A percentile compares a stretch with the other conserved stretches of the same genome.
Conservation (phyloP, 768 basidiomycete genomes). For the Suillus lakei region DNA sequence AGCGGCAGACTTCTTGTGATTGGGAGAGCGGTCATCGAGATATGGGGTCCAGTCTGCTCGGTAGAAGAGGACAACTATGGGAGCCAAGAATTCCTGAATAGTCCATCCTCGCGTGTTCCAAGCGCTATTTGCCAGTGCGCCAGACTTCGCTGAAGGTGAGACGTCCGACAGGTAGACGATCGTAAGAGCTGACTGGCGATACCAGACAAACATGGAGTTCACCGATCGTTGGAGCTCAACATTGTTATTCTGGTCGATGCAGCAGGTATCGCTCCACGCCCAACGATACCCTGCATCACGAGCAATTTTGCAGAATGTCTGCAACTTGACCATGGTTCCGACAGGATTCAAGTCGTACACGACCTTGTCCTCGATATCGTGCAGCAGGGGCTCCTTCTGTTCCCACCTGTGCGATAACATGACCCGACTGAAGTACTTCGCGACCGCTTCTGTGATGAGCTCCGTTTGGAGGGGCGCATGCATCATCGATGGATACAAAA, state of each 20-base stretch:
- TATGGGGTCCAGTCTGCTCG: slow-evolving; percentile 2
- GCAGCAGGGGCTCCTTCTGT: neutral
- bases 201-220: neutral
- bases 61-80: slow-evolving; percentile 8
- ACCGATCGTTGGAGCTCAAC: neutral
- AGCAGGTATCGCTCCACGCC: slow-evolving; percentile 4
- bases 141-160: neutral
- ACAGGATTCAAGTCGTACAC: neutral
- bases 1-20: neutral
- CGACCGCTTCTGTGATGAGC: neutral
- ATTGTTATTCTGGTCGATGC: neutral
- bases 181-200: neutral
- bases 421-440: neutral
- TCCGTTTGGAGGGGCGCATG: neutral
- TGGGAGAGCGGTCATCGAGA: neutral
- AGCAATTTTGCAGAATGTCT: neutral
- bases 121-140: neutral
- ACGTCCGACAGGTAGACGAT: neutral
- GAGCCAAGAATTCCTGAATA: slow-evolving; percentile 10
- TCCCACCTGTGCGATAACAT: slow-evolving; percentile 3
- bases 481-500: neutral
- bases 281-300: neutral
- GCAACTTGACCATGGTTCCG: neutral
- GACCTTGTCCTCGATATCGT: neutral
- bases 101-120: slow-evolving; percentile 16